Percentiles rank a stretch among this genome's conserved stretches.
These are phyloP conservation scores for Hymenoscyphus occultus DNA, from an alignment of 2,329 filamentous ascomycete genomes.

Conservation along the genomic window DNA sequence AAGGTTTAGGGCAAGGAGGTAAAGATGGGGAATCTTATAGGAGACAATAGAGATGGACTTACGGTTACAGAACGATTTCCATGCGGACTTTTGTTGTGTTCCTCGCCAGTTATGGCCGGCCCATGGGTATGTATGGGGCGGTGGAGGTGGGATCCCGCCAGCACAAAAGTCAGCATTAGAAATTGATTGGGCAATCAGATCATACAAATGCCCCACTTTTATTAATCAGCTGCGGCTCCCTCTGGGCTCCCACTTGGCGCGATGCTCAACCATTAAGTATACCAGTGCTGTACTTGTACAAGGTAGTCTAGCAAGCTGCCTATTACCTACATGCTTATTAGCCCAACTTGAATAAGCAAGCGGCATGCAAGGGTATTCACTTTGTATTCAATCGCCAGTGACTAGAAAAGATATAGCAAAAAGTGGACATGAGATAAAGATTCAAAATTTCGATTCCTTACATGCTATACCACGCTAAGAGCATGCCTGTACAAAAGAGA, in stretches of 20 bases:
- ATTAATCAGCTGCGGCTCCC: conserved; percentile 6
- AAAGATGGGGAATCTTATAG: conserved; percentile 5
- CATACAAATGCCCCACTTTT: not conserved
- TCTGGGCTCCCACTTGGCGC: not conserved
- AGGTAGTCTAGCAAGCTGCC: no score
- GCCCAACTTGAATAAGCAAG: not conserved
- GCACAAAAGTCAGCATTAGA: not conserved
- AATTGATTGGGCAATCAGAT: not conserved
- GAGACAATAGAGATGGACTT: conserved; percentile 1
- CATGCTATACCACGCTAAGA: conserved; percentile 1
- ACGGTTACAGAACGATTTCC: not conserved
- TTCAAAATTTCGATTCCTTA: not conserved
- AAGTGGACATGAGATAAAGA: not conserved
- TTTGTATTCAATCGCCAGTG: no score
- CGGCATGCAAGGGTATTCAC: no score
- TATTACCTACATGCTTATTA: no score
- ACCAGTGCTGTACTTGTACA: not conserved
- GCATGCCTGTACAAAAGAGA: conserved; percentile 4
- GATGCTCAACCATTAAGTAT: not conserved
- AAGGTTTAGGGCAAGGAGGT: not conserved
- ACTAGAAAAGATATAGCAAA: not conserved
- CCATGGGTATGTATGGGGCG: no score
- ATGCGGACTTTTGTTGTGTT: not conserved
- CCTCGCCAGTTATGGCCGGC: no score
- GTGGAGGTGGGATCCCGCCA: not conserved